Evolutionary conservation across 805 yeast species (phyloP).

Genomic region (Suhomyces sp.): DNA sequence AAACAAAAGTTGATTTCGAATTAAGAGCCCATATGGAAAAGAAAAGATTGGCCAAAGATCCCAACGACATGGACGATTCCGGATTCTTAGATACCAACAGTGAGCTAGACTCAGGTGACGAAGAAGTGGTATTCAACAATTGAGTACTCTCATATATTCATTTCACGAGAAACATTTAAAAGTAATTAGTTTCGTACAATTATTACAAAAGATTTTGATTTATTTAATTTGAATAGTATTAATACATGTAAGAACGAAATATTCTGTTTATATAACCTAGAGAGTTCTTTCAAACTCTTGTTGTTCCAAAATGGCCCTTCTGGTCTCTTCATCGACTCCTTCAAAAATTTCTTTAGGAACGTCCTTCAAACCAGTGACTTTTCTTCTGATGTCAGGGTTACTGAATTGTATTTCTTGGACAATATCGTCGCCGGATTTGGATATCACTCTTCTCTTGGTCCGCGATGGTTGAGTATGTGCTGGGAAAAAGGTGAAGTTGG

Average conservation of each 20-base stretch:
- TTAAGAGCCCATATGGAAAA: slow-evolving; percentile 45
- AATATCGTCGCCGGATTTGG: slow-evolving; percentile 30
- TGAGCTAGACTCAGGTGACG: slow-evolving; percentile 15
- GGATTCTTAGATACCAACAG: slow-evolving; percentile 10
- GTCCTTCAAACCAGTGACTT: slow-evolving; percentile 61
- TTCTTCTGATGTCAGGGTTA: slow-evolving; percentile 45
- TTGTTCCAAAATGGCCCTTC: slow-evolving; percentile 60
- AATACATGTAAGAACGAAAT: slow-evolving; percentile 8
- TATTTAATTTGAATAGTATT: neutral
- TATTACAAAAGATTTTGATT: neutral
- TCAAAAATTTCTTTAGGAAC: slow-evolving; percentile 60
- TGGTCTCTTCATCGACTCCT: slow-evolving; percentile 50
- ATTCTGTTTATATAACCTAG: neutral
- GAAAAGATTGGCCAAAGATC: slow-evolving; percentile 19
- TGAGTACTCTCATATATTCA: neutral
- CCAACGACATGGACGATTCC: slow-evolving; percentile 9
- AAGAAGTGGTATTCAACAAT: slow-evolving; percentile 11
- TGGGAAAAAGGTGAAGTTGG: slow-evolving; percentile 80
- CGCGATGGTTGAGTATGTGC: slow-evolving; percentile 66
- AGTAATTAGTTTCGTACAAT: neutral
- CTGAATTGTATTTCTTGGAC: slow-evolving; percentile 45
- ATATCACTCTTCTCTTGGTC: slow-evolving; percentile 27
- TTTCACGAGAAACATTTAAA: neutral
- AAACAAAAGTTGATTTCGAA: slow-evolving; percentile 46
- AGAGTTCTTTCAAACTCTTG: slow-evolving; percentile 45